phyloP scores from a whole-genome alignment of 2,329 filamentous ascomycete genomes.

The Colletotrichum cordylinicola region DNA sequence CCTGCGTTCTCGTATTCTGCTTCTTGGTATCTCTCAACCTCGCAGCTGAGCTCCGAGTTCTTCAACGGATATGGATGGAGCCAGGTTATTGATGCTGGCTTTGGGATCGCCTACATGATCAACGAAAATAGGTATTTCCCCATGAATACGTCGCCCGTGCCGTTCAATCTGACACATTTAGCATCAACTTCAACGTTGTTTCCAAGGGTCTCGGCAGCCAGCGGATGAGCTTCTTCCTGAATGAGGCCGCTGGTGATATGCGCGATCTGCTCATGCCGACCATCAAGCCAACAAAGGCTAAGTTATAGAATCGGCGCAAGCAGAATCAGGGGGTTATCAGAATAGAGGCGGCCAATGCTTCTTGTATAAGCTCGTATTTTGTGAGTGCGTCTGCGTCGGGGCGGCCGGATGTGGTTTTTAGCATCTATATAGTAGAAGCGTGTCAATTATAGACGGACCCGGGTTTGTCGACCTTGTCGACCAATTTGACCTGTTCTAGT shows the following conservation, averaged over 20 bases:
- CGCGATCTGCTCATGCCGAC: constrained; percentile 85
- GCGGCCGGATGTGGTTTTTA: neutral
- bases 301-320: constrained; percentile 65
- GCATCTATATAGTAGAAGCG: constrained; percentile 8
- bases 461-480: neutral
- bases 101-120: constrained; percentile 99
- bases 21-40: constrained; percentile 89
- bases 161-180: constrained; percentile 37
- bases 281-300: constrained; percentile 81
- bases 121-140: constrained; percentile 86
- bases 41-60: constrained; percentile 92
- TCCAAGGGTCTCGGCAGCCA: constrained; percentile 90
- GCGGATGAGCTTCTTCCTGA: constrained; percentile 94
- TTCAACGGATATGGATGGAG: constrained; percentile 99
- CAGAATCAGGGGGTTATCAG: neutral
- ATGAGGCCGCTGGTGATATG: constrained; percentile 90
- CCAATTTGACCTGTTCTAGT: neutral
- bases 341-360: neutral
- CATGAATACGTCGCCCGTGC: neutral
- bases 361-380: neutral
- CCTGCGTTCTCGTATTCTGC: constrained; percentile 83
- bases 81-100: constrained; percentile 94
- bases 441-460: constrained; percentile 2
- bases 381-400: neutral
- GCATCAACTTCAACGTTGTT: constrained; percentile 97